Evolutionary conservation across 2,329 filamentous ascomycete species (phyloP), one percentile per base, ranked within the genome.

Genomic region (Xylaria sp.): DNA sequence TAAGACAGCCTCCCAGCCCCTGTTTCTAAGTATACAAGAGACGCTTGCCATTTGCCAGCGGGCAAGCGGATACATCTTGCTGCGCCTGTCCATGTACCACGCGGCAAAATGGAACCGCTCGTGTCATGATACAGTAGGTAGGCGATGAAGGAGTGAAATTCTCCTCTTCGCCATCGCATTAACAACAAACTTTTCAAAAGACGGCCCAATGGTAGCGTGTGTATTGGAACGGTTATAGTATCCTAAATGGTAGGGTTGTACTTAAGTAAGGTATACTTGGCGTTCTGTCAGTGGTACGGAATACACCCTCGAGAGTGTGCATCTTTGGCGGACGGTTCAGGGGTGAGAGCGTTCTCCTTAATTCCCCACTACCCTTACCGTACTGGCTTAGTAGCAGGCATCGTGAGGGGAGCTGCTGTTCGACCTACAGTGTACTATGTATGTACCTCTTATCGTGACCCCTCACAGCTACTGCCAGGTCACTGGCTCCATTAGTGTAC

Each of bases 21-120:
- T 19, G 17, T n/a, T 3, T 10, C 17, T 15, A 54, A 21, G 3
- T 9, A 13, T n/a, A 33, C 3, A 41, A 52, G 41, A 37, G 35
- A 27, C 35, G 41, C 54, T 47, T n/a, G 48, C 55, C 55, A 62
- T 54, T 54, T 47, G 41, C 55, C 38, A 46, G 54, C 37, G n/a
- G 49, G 21, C 59, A 19, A 47, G 54, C 47, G 40, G 58, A 43
- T 52, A 41, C 44, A 31, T 43, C 15, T 13, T 58, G 52, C 60
- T 63, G 51, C 56, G 55, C 60, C 44, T 48, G 19, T 37, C 17
- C 19, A 15, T 25, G 23, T 40, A 53, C 44, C 17, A 43, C 49
- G 17, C 19, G 13, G 41, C 41, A 23, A 47, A 48, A 40, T 54
- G 38, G 41, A 52, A 37, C 15, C 31, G 37, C 37, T 17, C 37